Evolutionary conservation across 805 yeast species (phyloP).

Genomic region (Starmerella vitae): DNA sequence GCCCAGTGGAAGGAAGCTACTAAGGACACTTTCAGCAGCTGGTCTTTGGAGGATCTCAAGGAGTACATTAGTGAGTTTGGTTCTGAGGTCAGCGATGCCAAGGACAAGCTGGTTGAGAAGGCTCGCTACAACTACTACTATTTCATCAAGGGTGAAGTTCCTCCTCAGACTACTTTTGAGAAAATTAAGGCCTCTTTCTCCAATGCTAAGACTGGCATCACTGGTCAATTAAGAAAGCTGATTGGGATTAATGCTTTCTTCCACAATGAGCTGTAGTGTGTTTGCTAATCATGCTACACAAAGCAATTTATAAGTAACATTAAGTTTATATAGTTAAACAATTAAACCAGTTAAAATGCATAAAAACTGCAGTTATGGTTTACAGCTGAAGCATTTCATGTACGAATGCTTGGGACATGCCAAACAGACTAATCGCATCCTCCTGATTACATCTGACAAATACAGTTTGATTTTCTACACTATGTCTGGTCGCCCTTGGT

Average conservation of each 20-base stretch:
- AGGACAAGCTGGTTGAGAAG: conserved; percentile 17
- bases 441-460: background rate
- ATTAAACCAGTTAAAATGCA: too few relatives aligned
- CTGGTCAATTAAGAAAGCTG: background rate
- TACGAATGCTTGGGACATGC: too few relatives aligned
- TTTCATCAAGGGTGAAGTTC: conserved; percentile 11
- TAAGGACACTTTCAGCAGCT: conserved; percentile 30
- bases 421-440: background rate
- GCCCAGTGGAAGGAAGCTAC: conserved; percentile 32
- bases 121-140: conserved; percentile 19
- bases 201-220: background rate
- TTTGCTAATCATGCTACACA: background rate
- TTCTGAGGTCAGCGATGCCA: conserved; percentile 12
- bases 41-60: conserved; percentile 42
- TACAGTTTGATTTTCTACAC: background rate
- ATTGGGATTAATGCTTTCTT: conserved; percentile 1
- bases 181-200: conserved; percentile 2
- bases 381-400: too few relatives aligned
- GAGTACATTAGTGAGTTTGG: conserved; percentile 42
- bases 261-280: conserved; percentile 8
- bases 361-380: too few relatives aligned
- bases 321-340: background rate
- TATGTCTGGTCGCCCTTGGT: conserved; percentile 45
- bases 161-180: conserved; percentile 7
- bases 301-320: background rate